phyloP scores from a whole-genome alignment of 2,329 filamentous ascomycete species.

The Cladosporium austrohemisphaericum region DNA sequence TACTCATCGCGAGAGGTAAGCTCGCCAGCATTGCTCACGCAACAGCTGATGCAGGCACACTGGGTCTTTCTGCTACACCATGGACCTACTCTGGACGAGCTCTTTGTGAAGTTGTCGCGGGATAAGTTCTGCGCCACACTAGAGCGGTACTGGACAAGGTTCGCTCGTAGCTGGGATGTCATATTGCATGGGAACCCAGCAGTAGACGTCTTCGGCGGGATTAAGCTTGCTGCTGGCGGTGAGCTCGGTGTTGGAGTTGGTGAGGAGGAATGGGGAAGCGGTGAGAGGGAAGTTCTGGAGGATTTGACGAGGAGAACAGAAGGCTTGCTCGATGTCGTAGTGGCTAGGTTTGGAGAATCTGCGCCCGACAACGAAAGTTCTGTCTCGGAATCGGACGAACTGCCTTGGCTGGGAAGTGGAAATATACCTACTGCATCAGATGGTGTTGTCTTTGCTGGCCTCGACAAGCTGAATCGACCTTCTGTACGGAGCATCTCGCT shows the following conservation, averaged over 20 bases:
- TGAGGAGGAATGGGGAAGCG: conserved; percentile 91
- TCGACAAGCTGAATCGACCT: conserved; percentile 66
- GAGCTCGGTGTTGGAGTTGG: conserved; percentile 92
- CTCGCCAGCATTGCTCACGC: conserved; percentile 69
- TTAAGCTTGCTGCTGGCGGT: conserved; percentile 84
- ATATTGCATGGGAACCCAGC: conserved; percentile 86
- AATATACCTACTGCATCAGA: conserved; percentile 66
- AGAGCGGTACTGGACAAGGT: conserved; percentile 75
- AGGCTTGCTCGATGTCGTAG: conserved; percentile 81
- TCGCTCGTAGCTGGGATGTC: conserved; percentile 72
- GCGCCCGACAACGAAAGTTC: conserved; percentile 31
- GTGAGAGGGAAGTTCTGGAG: conserved; percentile 88
- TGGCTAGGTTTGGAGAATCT: conserved; percentile 74
- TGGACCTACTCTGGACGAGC: conserved; percentile 64
- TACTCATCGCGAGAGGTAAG: conserved; percentile 90
- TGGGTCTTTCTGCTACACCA: conserved; percentile 85
- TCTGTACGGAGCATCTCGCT: conserved; percentile 70
- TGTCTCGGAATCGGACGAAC: conserved; percentile 24
- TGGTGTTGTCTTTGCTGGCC: conserved; percentile 80
- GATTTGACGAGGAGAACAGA: conserved; percentile 76
- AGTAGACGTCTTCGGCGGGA: conserved; percentile 71
- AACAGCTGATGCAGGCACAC: conserved; percentile 80
- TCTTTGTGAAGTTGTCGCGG: conserved; percentile 64
- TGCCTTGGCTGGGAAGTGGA: conserved; percentile 71
- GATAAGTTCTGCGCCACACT: conserved; percentile 68